Conservation (phyloP, 73 alveolate species). For the Paramecium primaurelia region DNA sequence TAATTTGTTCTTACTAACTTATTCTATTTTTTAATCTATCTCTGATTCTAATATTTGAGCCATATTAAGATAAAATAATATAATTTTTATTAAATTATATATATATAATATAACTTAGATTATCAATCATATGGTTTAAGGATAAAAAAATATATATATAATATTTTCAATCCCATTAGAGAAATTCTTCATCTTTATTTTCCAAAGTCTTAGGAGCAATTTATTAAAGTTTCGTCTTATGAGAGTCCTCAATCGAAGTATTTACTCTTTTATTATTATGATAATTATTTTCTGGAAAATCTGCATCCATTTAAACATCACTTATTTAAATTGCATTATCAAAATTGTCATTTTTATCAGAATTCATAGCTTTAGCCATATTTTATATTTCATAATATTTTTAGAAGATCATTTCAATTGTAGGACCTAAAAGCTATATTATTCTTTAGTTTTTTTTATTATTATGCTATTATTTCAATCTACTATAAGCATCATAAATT, state of each 20-base stretch:
- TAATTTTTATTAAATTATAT: too few relatives aligned
- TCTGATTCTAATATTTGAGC: neutral
- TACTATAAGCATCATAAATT: neutral
- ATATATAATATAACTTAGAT: neutral
- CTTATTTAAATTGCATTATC: neutral
- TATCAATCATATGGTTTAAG: neutral
- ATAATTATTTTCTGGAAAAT: neutral
- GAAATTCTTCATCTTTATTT: neutral
- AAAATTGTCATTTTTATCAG: neutral
- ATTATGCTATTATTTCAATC: neutral
- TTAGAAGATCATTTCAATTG: neutral
- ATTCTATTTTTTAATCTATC: neutral
- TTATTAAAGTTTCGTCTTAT: neutral
- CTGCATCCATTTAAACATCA: neutral
- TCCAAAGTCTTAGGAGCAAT: neutral
- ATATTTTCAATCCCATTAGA: too few relatives aligned
- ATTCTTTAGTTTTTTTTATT: neutral
- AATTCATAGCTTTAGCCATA: neutral
- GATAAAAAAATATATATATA: too few relatives aligned
- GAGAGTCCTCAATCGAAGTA: neutral
- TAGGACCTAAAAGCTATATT: neutral
- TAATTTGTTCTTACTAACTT: neutral
- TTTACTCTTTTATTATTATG: neutral
- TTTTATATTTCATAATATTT: neutral
- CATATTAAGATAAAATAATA: neutral